Conservation (phyloP, 306 rosid species). For the Fagus crenata region DNA sequence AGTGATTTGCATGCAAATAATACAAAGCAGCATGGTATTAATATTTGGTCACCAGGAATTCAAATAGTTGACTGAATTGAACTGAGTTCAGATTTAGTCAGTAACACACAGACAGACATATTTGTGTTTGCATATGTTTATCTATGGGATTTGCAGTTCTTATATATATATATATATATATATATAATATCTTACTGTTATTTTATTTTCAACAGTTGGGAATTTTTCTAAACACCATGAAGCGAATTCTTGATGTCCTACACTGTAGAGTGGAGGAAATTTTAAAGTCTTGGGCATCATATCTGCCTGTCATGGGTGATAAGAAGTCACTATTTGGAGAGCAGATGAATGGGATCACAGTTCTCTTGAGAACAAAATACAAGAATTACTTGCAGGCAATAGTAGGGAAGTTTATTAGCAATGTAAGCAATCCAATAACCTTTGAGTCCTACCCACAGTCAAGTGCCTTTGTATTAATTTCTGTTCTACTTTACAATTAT, state of each 20-base stretch:
- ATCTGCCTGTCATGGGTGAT: constrained; percentile 71
- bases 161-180: constrained; percentile 2
- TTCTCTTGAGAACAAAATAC: constrained; percentile 86
- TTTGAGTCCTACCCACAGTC: constrained; percentile 10
- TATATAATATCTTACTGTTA: constrained; percentile 13
- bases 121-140: not conserved
- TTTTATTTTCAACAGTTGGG: constrained; percentile 61
- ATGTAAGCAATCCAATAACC: constrained; percentile 47
- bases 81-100: constrained; percentile 9
- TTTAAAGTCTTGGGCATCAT: constrained; percentile 89
- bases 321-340: constrained; percentile 79
- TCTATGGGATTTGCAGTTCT: not conserved
- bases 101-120: not conserved
- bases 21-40: not conserved
- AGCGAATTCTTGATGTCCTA: constrained; percentile 90
- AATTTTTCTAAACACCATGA: constrained; percentile 81
- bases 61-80: constrained; percentile 4
- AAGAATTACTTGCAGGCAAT: constrained; percentile 89
- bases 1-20: constrained; percentile 27
- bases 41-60: not conserved
- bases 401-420: constrained; percentile 84
- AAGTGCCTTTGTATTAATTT: not conserved
- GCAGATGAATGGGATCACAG: constrained; percentile 88
- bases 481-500: not conserved
- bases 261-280: constrained; percentile 90